Evolutionary conservation across 148 eudicot genomes (phyloP), one percentile per base, ranked within the genome.

Genomic region (Camellia lanceoleosa): DNA sequence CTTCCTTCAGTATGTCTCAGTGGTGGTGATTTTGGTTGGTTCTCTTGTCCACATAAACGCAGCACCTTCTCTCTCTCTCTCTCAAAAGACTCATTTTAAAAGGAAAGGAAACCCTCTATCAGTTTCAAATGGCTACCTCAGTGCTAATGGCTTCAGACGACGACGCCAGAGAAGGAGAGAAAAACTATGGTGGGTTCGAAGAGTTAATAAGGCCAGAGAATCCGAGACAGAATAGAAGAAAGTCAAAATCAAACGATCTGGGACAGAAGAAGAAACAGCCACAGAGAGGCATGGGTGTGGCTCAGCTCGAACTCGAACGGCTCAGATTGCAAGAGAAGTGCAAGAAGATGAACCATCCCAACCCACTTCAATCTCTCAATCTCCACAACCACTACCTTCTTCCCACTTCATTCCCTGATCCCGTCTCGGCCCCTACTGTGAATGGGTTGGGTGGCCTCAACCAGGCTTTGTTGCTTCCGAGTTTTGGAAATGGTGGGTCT

Each of bases 201-300:
- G 23, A 23, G 23, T 23, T 23, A 23, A 23, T 23, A 23, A 23
- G 23, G 23, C 23, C 23, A 23, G 73, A 66, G 11, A 64, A 51
- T 4, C 44, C 23, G 19, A 58, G 79, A 51, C 71, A 68, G 23
- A 52, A 77, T 16, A 83, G 89, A 30, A 81, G 81, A 61, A 85
- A 77, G 79, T 4, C 72, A 68, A 83, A 79, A 46, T 2, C 63
- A 2, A 86, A 38, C 61, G 84, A 85, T 15, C 14, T 70, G 49
- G 58, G 56, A 0, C 80, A 76, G 66, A 74, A 83, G 73, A 82
- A 86, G 46, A 92, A 90, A 58, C 71, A 64, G 64, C 82, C 85
- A 0, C 84, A 75, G 78, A 86, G 97, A 79, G 97, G 97, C 0
- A 87, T 91, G 91, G 95, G 97, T 0, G 95, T 93, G 58, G 95